phyloP scores from a whole-genome alignment of 2,329 filamentous ascomycete genomes.

The Huntiella abstrusa region DNA sequence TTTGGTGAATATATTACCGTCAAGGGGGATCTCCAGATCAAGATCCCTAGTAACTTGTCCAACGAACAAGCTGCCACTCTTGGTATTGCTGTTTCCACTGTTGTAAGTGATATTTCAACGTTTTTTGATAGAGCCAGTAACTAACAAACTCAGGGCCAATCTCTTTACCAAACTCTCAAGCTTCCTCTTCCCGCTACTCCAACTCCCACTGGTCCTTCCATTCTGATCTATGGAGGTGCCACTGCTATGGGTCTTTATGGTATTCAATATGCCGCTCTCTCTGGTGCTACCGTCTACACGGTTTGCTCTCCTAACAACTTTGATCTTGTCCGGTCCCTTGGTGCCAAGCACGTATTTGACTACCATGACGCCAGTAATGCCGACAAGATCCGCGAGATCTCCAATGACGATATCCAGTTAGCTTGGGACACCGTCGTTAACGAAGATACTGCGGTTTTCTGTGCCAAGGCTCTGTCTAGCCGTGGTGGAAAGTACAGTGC shows the following conservation, averaged over 20 bases:
- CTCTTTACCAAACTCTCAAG: conserved; percentile 27
- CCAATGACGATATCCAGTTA: conserved; percentile 14
- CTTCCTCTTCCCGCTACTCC: conserved; percentile 25
- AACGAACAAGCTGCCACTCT: conserved; percentile 29
- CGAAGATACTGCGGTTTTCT: conserved; percentile 14
- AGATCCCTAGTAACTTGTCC: conserved; percentile 25
- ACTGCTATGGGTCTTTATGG: conserved; percentile 34
- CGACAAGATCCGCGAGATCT: conserved; percentile 15
- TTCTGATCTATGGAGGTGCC: conserved; percentile 27
- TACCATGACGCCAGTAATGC: conserved; percentile 19
- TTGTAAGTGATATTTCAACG: conserved; percentile 14
- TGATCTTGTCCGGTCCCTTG: conserved; percentile 22
- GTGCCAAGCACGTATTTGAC: conserved; percentile 28
- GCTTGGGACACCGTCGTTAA: conserved; percentile 15
- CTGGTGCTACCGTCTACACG: conserved; percentile 20
- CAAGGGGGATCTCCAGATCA: conserved; percentile 24
- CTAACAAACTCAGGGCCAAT: conserved; percentile 25
- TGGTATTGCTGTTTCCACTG: conserved; percentile 25
- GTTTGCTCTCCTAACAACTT: conserved; percentile 22
- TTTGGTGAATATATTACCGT: conserved; percentile 23
- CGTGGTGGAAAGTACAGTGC: conserved; percentile 21
- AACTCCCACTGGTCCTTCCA: conserved; percentile 14
- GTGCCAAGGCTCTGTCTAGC: conserved; percentile 17
- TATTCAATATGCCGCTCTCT: conserved; percentile 21
- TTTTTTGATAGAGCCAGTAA: background rate